phyloP scores from a whole-genome alignment of 345 rosid species.

The Erucastrum elatum region DNA sequence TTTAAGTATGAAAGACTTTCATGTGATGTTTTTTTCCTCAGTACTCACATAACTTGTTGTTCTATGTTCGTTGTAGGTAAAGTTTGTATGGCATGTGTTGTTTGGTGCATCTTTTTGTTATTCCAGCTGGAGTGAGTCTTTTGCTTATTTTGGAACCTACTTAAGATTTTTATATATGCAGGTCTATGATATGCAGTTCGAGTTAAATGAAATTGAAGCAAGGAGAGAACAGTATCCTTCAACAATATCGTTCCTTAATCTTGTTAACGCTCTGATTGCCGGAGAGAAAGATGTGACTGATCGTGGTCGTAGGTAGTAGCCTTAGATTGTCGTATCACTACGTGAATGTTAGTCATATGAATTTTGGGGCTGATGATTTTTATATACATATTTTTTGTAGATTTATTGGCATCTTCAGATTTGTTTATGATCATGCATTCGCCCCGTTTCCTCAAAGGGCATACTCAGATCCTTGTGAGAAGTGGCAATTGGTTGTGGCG shows the following conservation, averaged over 20 bases:
- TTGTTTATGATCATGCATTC: slow-evolving; percentile 86
- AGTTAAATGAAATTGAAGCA: slow-evolving; percentile 96
- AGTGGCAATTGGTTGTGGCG: slow-evolving; percentile 91
- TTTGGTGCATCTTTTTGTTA: slow-evolving; percentile 5
- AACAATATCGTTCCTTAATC: slow-evolving; percentile 84
- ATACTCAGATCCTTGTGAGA: slow-evolving; percentile 88
- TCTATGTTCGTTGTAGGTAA: slow-evolving; percentile 11
- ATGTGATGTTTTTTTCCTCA: background rate
- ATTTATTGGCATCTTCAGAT: slow-evolving; percentile 89
- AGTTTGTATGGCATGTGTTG: slow-evolving; percentile 8
- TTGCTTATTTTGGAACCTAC: slow-evolving; percentile 16
- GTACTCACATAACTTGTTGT: background rate
- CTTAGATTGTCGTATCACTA: slow-evolving; percentile 18
- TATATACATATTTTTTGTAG: slow-evolving; percentile 47
- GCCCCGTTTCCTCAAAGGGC: slow-evolving; percentile 95
- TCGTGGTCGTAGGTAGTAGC: slow-evolving; percentile 80
- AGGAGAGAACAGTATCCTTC: slow-evolving; percentile 92
- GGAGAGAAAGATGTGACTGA: slow-evolving; percentile 85
- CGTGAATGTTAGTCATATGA: slow-evolving; percentile 19
- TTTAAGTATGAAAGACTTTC: background rate
- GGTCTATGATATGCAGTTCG: slow-evolving; percentile 98
- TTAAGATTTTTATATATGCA: slow-evolving; percentile 36
- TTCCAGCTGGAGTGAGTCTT: slow-evolving; percentile 2
- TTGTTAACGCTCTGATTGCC: slow-evolving; percentile 77
- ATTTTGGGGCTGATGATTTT: slow-evolving; percentile 27